A percentile compares a stretch with the other conserved stretches of the same genome.
Conservation (phyloP, 306 rosid species). For the Casuarina cunninghamiana region DNA sequence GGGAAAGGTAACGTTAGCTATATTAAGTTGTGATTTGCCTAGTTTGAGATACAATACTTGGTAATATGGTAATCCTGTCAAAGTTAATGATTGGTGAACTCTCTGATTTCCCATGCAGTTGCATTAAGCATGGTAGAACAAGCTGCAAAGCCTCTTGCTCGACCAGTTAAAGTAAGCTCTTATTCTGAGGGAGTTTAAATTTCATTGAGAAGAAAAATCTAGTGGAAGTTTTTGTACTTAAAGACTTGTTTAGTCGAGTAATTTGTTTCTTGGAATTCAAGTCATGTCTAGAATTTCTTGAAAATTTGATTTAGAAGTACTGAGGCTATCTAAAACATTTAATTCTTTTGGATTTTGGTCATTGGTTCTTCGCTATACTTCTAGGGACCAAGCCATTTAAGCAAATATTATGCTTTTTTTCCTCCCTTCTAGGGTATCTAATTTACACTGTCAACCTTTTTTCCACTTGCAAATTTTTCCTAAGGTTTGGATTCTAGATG, state of each 20-base stretch:
- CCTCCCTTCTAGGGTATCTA: neutral
- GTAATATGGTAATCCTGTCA: neutral
- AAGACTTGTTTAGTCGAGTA: neutral
- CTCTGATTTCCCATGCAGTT: conserved; percentile 49
- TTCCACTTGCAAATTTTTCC: conserved; percentile 28
- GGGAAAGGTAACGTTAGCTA: conserved; percentile 67
- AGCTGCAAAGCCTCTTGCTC: conserved; percentile 97
- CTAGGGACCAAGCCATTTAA: neutral
- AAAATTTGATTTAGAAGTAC: neutral
- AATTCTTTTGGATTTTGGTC: neutral
- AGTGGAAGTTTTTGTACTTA: neutral
- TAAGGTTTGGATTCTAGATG: conserved; percentile 93
- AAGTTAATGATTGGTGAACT: conserved; percentile 28
- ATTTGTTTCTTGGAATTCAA: neutral
- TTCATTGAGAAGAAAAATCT: neutral
- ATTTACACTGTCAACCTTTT: conserved; percentile 14
- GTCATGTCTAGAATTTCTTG: too few relatives aligned
- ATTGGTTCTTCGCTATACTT: neutral
- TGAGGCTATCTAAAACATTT: neutral
- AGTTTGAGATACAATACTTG: neutral
- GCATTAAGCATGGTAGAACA: conserved; percentile 95
- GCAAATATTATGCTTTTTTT: neutral
- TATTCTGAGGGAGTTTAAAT: neutral
- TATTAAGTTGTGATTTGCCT: neutral
- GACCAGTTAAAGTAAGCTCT: conserved; percentile 80